Conservation (phyloP, 129 eudicot species). For the Erigeron canadensis region DNA sequence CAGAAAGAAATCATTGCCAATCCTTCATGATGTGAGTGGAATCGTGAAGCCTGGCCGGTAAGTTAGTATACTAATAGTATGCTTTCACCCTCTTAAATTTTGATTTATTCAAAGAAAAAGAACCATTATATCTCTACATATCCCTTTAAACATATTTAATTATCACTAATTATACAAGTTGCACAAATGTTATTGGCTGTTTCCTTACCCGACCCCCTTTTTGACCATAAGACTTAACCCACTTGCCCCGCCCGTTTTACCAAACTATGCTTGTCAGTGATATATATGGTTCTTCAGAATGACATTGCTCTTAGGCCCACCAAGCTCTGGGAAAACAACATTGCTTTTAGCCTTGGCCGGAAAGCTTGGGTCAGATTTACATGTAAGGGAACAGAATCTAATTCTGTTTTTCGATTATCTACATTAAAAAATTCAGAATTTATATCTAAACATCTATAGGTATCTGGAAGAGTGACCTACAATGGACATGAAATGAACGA, state of each 20-base stretch:
- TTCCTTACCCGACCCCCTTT: too few relatives aligned
- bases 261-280: too few relatives aligned
- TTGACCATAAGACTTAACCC: too few relatives aligned
- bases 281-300: conserved; percentile 40
- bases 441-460: conserved; percentile 27
- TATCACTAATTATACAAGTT: too few relatives aligned
- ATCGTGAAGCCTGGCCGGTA: conserved; percentile 63
- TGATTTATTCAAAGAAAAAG: too few relatives aligned
- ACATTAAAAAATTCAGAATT: too few relatives aligned
- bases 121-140: too few relatives aligned
- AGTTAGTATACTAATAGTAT: neutral
- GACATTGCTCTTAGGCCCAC: conserved; percentile 80
- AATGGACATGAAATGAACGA: conserved; percentile 68
- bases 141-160: too few relatives aligned
- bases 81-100: neutral
- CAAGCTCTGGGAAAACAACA: conserved; percentile 78
- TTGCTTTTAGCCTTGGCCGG: conserved; percentile 64
- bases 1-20: conserved; percentile 49
- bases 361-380: conserved; percentile 50
- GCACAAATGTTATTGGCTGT: too few relatives aligned
- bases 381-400: conserved; percentile 25
- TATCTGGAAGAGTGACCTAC: conserved; percentile 62
- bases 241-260: too few relatives aligned
- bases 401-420: too few relatives aligned
- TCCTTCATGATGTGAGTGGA: conserved; percentile 61